Base-by-base conservation (phyloP, 1,284 basidiomycete species). In the Vanrija sp. region DNA sequence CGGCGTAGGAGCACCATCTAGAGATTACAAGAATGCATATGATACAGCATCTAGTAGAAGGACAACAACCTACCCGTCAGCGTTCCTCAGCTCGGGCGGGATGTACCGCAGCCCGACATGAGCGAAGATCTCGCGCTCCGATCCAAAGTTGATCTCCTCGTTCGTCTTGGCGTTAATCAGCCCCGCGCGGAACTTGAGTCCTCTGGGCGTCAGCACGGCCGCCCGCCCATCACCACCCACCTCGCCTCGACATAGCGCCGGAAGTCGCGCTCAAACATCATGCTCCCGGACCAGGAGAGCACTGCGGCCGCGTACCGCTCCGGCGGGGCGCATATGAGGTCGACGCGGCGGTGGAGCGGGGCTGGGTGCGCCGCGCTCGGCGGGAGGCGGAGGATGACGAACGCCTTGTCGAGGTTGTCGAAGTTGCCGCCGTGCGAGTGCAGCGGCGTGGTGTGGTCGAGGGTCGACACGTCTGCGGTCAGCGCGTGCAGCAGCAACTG, bases 221-320 rank as follows among this genome's bases (percentile, higher is more conserved):
- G 9, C 5, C 25, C 16, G 5, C n/a, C n/a, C n/a, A n/a, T n/a
- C 16, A 6, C 18, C 34, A 55, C 63, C 52, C 46, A 67, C 64
- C 51, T 47, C 28, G 68, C 63, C 52, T 76, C 73, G 1, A 67
- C 65, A 47, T 66, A 68, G 26, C 73, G 61, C 48, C 73, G 67
- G n/a, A 77, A 54, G 61, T 77, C 75, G 26, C 75, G 59, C 66
- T 77, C 75, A 61, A 75, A 77, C 69, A 77, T 77, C 75, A 76
- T 77, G 57, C 74, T 76, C 5, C 75, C 75, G 8, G 65, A 68
- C 75, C 75, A 77, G 28, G 66, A 68, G 16, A 77, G 62, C 5
- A 76, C 69, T 2, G 73, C 71, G 10, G 71, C 66, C 6, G 75
- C 69, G 49, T 77, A 77, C 44, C 73, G 51, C 43, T 69, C 65